Percentiles rank a stretch among this genome's conserved stretches.
Evolutionary conservation across 2,329 filamentous ascomycete genomes (phyloP).

Genomic region (Pseudogymnoascus sp.): DNA sequence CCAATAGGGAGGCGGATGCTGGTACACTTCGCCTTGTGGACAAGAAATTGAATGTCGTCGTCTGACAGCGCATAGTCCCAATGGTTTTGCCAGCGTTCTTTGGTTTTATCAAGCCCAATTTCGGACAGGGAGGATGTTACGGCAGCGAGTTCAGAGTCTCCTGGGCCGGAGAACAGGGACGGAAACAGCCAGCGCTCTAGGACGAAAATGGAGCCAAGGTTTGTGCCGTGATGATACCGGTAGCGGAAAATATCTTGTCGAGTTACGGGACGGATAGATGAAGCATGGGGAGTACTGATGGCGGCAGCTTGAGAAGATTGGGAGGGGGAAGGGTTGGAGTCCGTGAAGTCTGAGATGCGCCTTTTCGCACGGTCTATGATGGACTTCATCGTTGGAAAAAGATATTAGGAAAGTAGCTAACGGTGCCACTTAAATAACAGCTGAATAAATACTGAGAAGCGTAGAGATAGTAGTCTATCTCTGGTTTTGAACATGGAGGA

Average conservation of each 20-base stretch:
- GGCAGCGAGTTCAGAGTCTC: constrained; percentile 42
- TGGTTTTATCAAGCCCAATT: constrained; percentile 39
- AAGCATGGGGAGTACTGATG: constrained; percentile 14
- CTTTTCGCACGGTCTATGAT: constrained; percentile 31
- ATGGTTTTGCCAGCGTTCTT: constrained; percentile 42
- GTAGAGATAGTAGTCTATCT: background rate
- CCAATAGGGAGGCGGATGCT: constrained; percentile 52
- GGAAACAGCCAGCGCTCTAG: constrained; percentile 49
- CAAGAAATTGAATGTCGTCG: constrained; percentile 43
- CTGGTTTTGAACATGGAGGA: background rate
- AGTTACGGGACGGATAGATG: constrained; percentile 26
- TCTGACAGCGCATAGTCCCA: constrained; percentile 44
- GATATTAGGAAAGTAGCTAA: background rate
- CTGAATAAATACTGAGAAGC: background rate
- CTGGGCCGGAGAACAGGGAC: constrained; percentile 38
- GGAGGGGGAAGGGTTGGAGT: constrained; percentile 11
- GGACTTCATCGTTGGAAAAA: constrained; percentile 26
- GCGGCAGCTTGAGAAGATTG: background rate
- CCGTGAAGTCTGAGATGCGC: constrained; percentile 20
- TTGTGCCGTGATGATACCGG: constrained; percentile 50
- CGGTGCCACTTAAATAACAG: background rate
- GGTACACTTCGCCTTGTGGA: constrained; percentile 42
- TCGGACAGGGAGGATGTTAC: constrained; percentile 36
- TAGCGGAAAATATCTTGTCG: constrained; percentile 40
- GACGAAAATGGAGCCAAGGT: constrained; percentile 51